phyloP scores from a whole-genome alignment of 1,139 yeast species.

The Tardiomyces depauwii region DNA sequence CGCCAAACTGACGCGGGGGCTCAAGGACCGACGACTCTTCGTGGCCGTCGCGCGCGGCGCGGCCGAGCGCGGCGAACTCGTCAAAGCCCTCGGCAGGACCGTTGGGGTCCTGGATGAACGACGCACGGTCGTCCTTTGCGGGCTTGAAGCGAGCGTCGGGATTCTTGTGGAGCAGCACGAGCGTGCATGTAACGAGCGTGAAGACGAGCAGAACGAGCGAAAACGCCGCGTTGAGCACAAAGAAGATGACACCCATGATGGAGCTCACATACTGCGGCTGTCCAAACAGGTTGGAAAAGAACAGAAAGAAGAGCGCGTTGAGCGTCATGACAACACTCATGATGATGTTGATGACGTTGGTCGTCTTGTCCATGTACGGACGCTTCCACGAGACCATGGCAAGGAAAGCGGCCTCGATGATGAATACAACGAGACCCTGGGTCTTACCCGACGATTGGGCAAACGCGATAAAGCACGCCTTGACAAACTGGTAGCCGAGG shows the following conservation, averaged over 20 bases:
- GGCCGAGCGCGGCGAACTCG: slow-evolving; percentile 82
- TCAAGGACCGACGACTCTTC: slow-evolving; percentile 10
- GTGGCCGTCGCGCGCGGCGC: slow-evolving; percentile 60
- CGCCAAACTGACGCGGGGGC: slow-evolving; percentile 11
- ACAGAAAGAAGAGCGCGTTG: slow-evolving; percentile 77
- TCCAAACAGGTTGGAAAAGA: slow-evolving; percentile 74
- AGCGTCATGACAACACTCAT: slow-evolving; percentile 67
- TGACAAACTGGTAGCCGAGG: slow-evolving; percentile 53
- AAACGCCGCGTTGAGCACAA: slow-evolving; percentile 79
- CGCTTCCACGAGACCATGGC: slow-evolving; percentile 53
- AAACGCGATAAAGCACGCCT: slow-evolving; percentile 78
- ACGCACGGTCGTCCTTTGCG: slow-evolving; percentile 90
- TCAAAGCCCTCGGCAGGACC: slow-evolving; percentile 38
- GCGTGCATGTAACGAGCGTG: slow-evolving; percentile 67
- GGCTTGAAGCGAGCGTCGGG: slow-evolving; percentile 95
- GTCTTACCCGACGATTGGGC: slow-evolving; percentile 69
- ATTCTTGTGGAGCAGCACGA: slow-evolving; percentile 71
- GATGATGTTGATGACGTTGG: slow-evolving; percentile 79
- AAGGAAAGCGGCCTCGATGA: slow-evolving; percentile 61
- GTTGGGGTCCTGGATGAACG: slow-evolving; percentile 52
- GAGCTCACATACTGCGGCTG: slow-evolving; percentile 87
- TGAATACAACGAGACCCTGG: slow-evolving; percentile 71
- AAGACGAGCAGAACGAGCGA: slow-evolving; percentile 73
- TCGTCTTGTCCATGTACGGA: slow-evolving; percentile 90
- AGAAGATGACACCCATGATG: slow-evolving; percentile 84